Base-by-base conservation (phyloP, 768 basidiomycete species). In the Tylopilus balloui region DNA sequence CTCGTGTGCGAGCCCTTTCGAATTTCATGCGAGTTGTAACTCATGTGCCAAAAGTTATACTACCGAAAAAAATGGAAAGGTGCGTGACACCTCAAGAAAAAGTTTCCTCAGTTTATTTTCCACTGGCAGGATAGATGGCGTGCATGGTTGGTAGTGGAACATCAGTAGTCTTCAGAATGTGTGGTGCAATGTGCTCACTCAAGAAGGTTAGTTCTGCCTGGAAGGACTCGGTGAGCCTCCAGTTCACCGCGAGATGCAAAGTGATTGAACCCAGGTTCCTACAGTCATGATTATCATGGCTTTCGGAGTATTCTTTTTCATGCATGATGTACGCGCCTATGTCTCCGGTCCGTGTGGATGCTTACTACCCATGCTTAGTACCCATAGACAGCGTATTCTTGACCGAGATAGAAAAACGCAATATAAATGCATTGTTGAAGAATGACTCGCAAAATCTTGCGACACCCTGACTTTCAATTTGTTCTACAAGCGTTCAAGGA, bases 371-470 rank as follows among this genome's bases (percentile, higher is more conserved):
- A 15, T 43, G 20, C 23, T 2, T 51, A 78, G 76, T 81, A 77
- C 60, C 79, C 81, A 24, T 74, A 76, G 53, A 83, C 80, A 1
- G 80, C 81, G 11, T 69, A 27, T 83, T 82, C 65, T 64, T 83
- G 50, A 75, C 70, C 6, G 67, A 71, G 9, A 48, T 53, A 3
- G 80, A 83, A 54, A 71, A 70, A 42, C 52, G 47, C 32, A 59
- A 66, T 44, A 60, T 80, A 6, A 49, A 72, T 14, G 23, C 1
- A n/a, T 29, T 50, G 17, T 60, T 80, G 51, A 73, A 71, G 51
- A 69, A 73, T 42, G 78, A 79, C 45, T 57, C 67, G 3, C 71
- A 72, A 52, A 69, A 70, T 54, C 72, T 73, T 25, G 69, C 75
- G 6, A 77, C 72, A 1, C 71, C 76, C 47, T 78, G 66, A 74